phyloP scores from a whole-genome alignment of 208 protist species.

The Leishmania gerbilli region DNA sequence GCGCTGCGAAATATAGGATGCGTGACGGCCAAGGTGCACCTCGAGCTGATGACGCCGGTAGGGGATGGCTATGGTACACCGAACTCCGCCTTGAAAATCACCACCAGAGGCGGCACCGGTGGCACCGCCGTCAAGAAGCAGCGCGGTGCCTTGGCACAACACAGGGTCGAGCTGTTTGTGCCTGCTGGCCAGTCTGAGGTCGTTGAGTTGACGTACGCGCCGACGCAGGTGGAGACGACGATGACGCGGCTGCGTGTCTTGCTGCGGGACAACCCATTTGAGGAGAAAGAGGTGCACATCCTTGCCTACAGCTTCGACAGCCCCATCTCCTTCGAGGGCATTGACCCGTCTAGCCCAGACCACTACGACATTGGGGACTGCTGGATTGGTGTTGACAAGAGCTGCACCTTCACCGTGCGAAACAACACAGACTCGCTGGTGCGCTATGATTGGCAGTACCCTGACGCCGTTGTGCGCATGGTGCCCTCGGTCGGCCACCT shows the following conservation, averaged over 20 bases:
- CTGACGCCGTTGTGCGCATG: slow-evolving; percentile 31
- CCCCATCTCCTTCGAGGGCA: slow-evolving; percentile 89
- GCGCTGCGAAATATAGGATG: slow-evolving; percentile 86
- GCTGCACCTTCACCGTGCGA: slow-evolving; percentile 71
- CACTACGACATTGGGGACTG: slow-evolving; percentile 88
- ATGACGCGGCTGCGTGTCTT: slow-evolving; percentile 68
- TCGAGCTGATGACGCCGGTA: slow-evolving; percentile 39
- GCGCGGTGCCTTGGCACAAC: slow-evolving; percentile 15
- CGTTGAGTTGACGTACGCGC: slow-evolving; percentile 67
- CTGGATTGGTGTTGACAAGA: slow-evolving; percentile 63
- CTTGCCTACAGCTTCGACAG: slow-evolving; percentile 84
- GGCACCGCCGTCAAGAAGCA: slow-evolving; percentile 35
- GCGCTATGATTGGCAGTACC: slow-evolving; percentile 82
- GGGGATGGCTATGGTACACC: slow-evolving; percentile 13
- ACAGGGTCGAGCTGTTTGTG: slow-evolving; percentile 55
- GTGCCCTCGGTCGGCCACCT: slow-evolving; percentile 65
- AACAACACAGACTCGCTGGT: slow-evolving; percentile 80
- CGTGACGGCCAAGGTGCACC: slow-evolving; percentile 80
- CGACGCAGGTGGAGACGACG: slow-evolving; percentile 46
- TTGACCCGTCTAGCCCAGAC: slow-evolving; percentile 81
- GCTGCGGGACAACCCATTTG: slow-evolving; percentile 94
- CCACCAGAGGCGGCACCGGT: slow-evolving; percentile 1
- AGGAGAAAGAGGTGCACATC: slow-evolving; percentile 86
- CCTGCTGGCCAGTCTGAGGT: slow-evolving; percentile 50
- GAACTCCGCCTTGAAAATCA: slow-evolving; percentile 53